A percentile compares a stretch with the other conserved stretches of the same genome.
Conservation (phyloP, 805 yeast species). For the Kregervanrija fluxuum region DNA sequence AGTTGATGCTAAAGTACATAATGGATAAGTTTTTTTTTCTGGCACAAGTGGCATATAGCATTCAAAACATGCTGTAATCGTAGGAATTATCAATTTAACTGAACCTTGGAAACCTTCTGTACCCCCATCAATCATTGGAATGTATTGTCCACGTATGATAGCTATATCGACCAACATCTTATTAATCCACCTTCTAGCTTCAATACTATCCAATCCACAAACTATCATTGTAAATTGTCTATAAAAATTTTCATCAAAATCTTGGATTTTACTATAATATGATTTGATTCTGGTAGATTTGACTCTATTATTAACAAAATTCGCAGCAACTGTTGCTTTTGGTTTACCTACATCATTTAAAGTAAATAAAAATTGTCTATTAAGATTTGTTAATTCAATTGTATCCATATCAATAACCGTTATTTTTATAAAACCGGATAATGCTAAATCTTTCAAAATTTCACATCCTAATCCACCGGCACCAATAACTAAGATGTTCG, state of each 20-base stretch:
- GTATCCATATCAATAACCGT: constrained; percentile 80
- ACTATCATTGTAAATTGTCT: constrained; percentile 62
- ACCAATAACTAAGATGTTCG: constrained; percentile 47
- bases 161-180: constrained; percentile 58
- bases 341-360: constrained; percentile 53
- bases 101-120: constrained; percentile 94
- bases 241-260: constrained; percentile 56
- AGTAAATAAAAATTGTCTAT: constrained; percentile 69
- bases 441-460: constrained; percentile 61
- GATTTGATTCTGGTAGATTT: constrained; percentile 36
- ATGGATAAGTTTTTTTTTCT: constrained; percentile 63
- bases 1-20: constrained; percentile 90
- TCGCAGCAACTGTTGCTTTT: constrained; percentile 62
- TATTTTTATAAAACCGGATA: constrained; percentile 58
- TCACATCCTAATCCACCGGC: constrained; percentile 87
- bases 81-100: constrained; percentile 78
- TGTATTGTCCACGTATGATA: constrained; percentile 38
- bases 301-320: constrained; percentile 40
- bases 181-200: constrained; percentile 89
- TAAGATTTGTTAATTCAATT: constrained; percentile 67
- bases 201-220: constrained; percentile 85
- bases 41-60: constrained; percentile 77
- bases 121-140: constrained; percentile 87
- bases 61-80: constrained; percentile 84
- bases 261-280: constrained; percentile 58